Evolutionary conservation across 2,329 filamentous ascomycete genomes (phyloP).

Genomic region (Colletotrichum karsti): DNA sequence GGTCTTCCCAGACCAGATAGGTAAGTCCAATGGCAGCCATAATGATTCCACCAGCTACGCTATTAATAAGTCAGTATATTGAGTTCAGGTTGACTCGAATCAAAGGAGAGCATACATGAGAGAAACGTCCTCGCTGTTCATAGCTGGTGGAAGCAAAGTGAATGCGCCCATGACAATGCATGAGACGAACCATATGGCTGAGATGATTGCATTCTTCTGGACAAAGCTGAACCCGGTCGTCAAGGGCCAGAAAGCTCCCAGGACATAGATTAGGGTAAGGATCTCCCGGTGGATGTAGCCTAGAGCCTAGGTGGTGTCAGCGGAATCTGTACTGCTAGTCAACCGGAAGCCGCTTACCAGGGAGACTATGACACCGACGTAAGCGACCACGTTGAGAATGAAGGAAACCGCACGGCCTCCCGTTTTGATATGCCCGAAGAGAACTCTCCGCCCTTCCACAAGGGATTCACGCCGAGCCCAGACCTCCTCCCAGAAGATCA

Average conservation of each 20-base stretch:
- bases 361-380: constrained; percentile 80
- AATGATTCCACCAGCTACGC: constrained; percentile 76
- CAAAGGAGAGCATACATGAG: constrained; percentile 70
- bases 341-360: constrained; percentile 63
- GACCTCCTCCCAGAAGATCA: constrained; percentile 97
- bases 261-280: constrained; percentile 80
- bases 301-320: constrained; percentile 69
- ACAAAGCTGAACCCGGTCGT: constrained; percentile 80
- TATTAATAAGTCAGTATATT: constrained; percentile 44
- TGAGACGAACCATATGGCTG: constrained; percentile 76
- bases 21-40: constrained; percentile 81
- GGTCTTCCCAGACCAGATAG: constrained; percentile 84
- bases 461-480: constrained; percentile 80
- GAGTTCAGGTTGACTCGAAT: background rate
- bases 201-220: constrained; percentile 68
- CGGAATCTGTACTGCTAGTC: background rate
- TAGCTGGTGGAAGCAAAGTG: constrained; percentile 80
- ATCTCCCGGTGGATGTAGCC: constrained; percentile 93
- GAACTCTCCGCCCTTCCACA: constrained; percentile 67
- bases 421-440: constrained; percentile 76
- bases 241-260: constrained; percentile 81
- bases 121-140: constrained; percentile 81
- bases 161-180: constrained; percentile 90
- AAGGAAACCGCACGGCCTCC: constrained; percentile 66
- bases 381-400: constrained; percentile 69